Evolutionary conservation across 2,329 filamentous ascomycete species (phyloP).

Genomic region (Ophiocordyceps unilateralis): DNA sequence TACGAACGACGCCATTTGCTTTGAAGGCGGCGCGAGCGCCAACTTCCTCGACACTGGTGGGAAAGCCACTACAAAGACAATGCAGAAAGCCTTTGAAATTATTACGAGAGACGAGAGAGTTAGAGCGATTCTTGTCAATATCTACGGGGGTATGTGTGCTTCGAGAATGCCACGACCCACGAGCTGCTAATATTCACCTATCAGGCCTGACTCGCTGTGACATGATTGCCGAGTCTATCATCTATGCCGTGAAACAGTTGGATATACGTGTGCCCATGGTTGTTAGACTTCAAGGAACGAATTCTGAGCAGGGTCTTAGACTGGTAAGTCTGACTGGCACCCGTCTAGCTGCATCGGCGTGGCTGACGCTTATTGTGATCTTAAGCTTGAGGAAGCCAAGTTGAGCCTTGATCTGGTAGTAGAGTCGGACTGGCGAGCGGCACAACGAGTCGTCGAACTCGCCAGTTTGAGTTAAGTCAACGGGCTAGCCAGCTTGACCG

Average conservation of each 20-base stretch:
- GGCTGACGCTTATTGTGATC: background rate
- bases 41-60: conserved; percentile 88
- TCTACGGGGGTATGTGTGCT: conserved; percentile 23
- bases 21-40: conserved; percentile 49
- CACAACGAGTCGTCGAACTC: conserved; percentile 16
- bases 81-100: conserved; percentile 58
- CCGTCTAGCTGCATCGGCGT: background rate
- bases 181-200: background rate
- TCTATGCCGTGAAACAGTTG: conserved; percentile 20
- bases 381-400: conserved; percentile 17
- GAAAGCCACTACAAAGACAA: conserved; percentile 69
- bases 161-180: too few species aligned
- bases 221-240: conserved; percentile 32
- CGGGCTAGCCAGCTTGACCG: too few species aligned
- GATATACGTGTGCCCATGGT: conserved; percentile 25
- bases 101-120: conserved; percentile 57
- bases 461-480: conserved; percentile 4
- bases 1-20: conserved; percentile 61
- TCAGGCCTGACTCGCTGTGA: conserved; percentile 29
- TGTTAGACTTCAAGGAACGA: conserved; percentile 29
- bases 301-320: conserved; percentile 20
- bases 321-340: conserved; percentile 15
- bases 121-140: conserved; percentile 45
- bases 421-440: conserved; percentile 19
- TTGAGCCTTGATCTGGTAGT: conserved; percentile 15